A percentile compares a stretch with the other conserved stretches of the same genome.
Evolutionary conservation across 2,329 filamentous ascomycete species (phyloP).

Genomic region (Monilinia aucupariae): DNA sequence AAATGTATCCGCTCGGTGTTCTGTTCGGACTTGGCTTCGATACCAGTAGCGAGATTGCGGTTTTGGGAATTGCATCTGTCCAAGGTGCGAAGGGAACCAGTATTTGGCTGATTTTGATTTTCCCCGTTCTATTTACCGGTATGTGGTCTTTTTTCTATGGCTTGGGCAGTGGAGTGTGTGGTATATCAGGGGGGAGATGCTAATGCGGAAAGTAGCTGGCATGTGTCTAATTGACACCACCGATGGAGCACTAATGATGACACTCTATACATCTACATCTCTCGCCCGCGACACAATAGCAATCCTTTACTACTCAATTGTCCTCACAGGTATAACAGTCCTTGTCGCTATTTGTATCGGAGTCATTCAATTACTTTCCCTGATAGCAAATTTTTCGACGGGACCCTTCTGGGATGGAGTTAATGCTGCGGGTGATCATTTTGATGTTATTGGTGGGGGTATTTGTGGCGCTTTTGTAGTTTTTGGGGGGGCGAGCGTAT

Average conservation of each 20-base stretch:
- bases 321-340: slow-evolving; percentile 36
- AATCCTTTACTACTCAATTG: slow-evolving; percentile 78
- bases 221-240: slow-evolving; percentile 95
- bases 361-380: slow-evolving; percentile 72
- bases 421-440: slow-evolving; percentile 67
- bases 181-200: background rate
- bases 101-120: slow-evolving; percentile 91
- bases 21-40: slow-evolving; percentile 92
- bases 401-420: slow-evolving; percentile 92
- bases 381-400: slow-evolving; percentile 68
- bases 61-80: slow-evolving; percentile 84
- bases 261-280: slow-evolving; percentile 75
- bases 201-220: slow-evolving; percentile 51
- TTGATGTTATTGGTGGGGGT: slow-evolving; percentile 76
- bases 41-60: slow-evolving; percentile 87
- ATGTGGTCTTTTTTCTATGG: slow-evolving; percentile 28
- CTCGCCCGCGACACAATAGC: slow-evolving; percentile 79
- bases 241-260: slow-evolving; percentile 93
- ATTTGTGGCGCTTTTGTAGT: slow-evolving; percentile 84
- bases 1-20: slow-evolving; percentile 89
- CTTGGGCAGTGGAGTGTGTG: too few relatives aligned
- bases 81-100: slow-evolving; percentile 80
- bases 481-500: slow-evolving; percentile 55
- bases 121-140: slow-evolving; percentile 84
- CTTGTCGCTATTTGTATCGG: slow-evolving; percentile 60